phyloP scores from a whole-genome alignment of 2,329 filamentous ascomycete species.

The Aureobasidium sp. region DNA sequence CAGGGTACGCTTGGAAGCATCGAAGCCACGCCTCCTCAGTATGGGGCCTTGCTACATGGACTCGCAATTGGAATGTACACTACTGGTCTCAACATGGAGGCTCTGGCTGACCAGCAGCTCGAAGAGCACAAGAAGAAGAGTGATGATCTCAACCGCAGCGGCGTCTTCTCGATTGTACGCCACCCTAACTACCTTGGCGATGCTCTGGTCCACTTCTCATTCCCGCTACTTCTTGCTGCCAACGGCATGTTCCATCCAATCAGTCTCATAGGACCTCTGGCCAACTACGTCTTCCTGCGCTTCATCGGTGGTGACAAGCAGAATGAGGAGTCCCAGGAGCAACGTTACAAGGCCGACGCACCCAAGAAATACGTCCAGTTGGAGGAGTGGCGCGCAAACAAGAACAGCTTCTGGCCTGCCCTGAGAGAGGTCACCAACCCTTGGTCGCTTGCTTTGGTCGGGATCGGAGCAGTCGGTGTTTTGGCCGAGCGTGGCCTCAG shows the following conservation, averaged over 20 bases:
- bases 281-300: constrained; percentile 54
- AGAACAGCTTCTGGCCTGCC: constrained; percentile 56
- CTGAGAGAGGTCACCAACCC: constrained; percentile 45
- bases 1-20: constrained; percentile 2
- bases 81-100: constrained; percentile 50
- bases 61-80: constrained; percentile 46
- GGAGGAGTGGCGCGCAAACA: constrained; percentile 45
- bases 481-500: constrained; percentile 39
- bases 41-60: constrained; percentile 1
- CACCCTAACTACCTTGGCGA: constrained; percentile 60
- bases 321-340: constrained; percentile 47
- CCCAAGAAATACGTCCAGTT: constrained; percentile 49
- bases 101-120: constrained; percentile 51
- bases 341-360: constrained; percentile 46
- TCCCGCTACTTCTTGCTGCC: constrained; percentile 51
- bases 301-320: constrained; percentile 51
- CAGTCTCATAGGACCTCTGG: constrained; percentile 48
- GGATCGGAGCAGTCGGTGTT: constrained; percentile 44
- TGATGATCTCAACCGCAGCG: constrained; percentile 43
- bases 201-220: constrained; percentile 51
- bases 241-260: constrained; percentile 50
- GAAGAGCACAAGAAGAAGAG: constrained; percentile 43
- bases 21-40: constrained; percentile 29
- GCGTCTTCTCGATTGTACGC: constrained; percentile 55
- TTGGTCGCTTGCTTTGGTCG: constrained; percentile 50